Evolutionary conservation across 495 filamentous ascomycete species (phyloP).

Genomic region (Daldinia caldariorum): DNA sequence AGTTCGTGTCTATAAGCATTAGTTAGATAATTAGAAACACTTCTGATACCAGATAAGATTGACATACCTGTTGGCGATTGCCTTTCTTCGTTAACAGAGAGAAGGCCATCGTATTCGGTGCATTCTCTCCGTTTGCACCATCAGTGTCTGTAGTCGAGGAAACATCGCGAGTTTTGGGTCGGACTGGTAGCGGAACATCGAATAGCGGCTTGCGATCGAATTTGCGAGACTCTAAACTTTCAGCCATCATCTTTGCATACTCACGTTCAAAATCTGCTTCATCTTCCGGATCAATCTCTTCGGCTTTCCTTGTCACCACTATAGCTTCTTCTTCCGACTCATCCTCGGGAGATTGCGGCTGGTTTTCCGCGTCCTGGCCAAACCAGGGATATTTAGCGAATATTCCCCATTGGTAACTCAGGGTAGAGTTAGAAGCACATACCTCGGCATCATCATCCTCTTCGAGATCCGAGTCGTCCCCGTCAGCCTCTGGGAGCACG

Average conservation of each 20-base stretch:
- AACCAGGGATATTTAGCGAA: conserved; percentile 26
- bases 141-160: conserved; percentile 58
- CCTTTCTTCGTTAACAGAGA: conserved; percentile 95
- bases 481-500: conserved; percentile 51
- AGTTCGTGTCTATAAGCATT: conserved; percentile 76
- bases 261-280: conserved; percentile 98
- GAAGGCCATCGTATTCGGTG: conserved; percentile 80
- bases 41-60: neutral
- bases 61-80: conserved; percentile 86
- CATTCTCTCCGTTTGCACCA: conserved; percentile 56
- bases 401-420: neutral
- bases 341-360: conserved; percentile 59
- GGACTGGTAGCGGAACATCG: conserved; percentile 92
- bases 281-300: conserved; percentile 90
- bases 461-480: conserved; percentile 56
- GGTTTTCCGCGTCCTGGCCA: conserved; percentile 55
- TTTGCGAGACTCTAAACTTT: conserved; percentile 91
- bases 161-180: conserved; percentile 72
- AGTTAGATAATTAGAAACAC: conserved; percentile 2
- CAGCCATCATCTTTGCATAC: conserved; percentile 98
- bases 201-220: conserved; percentile 94
- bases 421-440: conserved; percentile 31
- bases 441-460: conserved; percentile 64
- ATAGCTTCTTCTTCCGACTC: conserved; percentile 86
- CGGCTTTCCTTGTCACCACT: conserved; percentile 86